These are phyloP conservation scores for Anthostomella pinea DNA, from an alignment of 2,329 filamentous ascomycete species.

Conservation along the genomic window DNA sequence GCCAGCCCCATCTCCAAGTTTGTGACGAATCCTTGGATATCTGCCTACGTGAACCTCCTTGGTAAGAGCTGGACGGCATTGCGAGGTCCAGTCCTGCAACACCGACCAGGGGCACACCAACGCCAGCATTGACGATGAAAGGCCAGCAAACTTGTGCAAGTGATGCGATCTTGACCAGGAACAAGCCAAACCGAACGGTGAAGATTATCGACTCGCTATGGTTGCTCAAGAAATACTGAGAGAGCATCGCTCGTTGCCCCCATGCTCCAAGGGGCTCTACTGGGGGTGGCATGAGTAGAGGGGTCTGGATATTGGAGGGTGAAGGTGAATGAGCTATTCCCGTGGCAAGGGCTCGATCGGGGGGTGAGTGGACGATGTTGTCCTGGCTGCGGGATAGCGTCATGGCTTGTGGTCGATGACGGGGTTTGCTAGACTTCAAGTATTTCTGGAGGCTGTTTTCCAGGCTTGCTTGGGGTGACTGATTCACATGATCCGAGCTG, in stretches of 20 bases:
- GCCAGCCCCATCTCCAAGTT: constrained; percentile 35
- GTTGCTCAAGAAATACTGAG: constrained; percentile 34
- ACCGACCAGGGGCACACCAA: constrained; percentile 65
- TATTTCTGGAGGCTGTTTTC: constrained; percentile 34
- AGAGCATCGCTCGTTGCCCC: constrained; percentile 33
- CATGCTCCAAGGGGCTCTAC: constrained; percentile 26
- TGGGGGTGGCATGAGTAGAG: constrained; percentile 51
- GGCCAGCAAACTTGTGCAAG: constrained; percentile 70
- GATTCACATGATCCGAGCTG: constrained; percentile 21
- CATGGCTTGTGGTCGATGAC: constrained; percentile 35
- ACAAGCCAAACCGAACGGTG: constrained; percentile 56
- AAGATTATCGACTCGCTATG: constrained; percentile 34
- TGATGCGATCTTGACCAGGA: constrained; percentile 65
- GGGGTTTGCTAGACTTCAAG: constrained; percentile 27
- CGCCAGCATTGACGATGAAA: constrained; percentile 60
- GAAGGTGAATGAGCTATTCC: constrained; percentile 18
- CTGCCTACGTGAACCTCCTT: constrained; percentile 13
- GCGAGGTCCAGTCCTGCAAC: constrained; percentile 67
- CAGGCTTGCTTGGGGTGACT: constrained; percentile 26
- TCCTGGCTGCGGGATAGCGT: constrained; percentile 42
- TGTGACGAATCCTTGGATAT: constrained; percentile 7
- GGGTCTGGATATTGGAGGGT: constrained; percentile 23
- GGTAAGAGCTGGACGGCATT: constrained; percentile 29
- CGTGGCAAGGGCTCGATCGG: constrained; percentile 26
- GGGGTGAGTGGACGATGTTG: constrained; percentile 29